Evolutionary conservation across 129 eudicot genomes (phyloP), one percentile per base, ranked within the genome.

Genomic region (Flaveria bidentis): DNA sequence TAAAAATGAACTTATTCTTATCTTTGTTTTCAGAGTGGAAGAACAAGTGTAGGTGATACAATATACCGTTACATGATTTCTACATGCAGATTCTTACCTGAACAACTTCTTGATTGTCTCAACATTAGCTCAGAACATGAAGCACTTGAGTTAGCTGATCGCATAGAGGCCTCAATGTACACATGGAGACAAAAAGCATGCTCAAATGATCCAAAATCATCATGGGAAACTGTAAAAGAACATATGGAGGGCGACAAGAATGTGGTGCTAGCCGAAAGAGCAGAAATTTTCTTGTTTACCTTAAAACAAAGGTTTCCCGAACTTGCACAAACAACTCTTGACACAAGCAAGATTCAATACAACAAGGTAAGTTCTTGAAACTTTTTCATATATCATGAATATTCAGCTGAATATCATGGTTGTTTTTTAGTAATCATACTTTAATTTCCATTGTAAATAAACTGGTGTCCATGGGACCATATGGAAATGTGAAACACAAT

Each of bases 261-360:
- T 28, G 83, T 83, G n/a, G 80, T 82, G 14, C 84, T 93, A 73
- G 97, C 98, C 33, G 90, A 88, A 77, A 84, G 88, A 71, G 96
- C 93, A n/a, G 87, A 88, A 60, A 80, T 80, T 13, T 78, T 93
- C 82, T 73, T 93, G 81, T 90, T 85, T 55, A 74, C 84, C 81
- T 66, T 93, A 80, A 93, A 91, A 86, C 96, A 85, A 62, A 85
- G 91, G 71, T 88, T 84, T 67, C 98, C 97, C 3, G 96, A 83
- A 80, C 97, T 93, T 50, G 87, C 98, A 60, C 98, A 93, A 69
- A 93, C 98, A 41, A 87, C 93, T n/a, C 67, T 93, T 78, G 98
- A 93, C 75, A 88, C 90, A 0, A 85, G 91, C 96, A 93, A 93
- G 82, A 93, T 93, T 69, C 97, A 93, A 57, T 84, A 85, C 81